Conservation (phyloP, 2,329 filamentous ascomycete species). For the Sclerotinia borealis region DNA sequence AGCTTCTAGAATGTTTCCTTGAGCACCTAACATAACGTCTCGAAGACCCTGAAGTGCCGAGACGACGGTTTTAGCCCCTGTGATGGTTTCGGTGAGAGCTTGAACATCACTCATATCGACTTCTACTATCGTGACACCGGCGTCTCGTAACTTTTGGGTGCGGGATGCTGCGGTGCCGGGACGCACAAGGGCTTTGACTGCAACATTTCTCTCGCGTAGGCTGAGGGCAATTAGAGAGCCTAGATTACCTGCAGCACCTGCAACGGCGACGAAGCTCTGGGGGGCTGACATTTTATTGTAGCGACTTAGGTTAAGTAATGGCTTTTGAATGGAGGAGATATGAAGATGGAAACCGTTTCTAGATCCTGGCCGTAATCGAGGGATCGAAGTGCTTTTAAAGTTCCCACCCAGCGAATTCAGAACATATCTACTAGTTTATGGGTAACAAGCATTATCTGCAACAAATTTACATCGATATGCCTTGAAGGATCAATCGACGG, state of each 20-base stretch:
- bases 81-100: slow-evolving; percentile 5
- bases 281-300: slow-evolving; percentile 8
- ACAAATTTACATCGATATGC: neutral
- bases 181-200: slow-evolving; percentile 14
- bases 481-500: neutral
- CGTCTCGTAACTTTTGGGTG: slow-evolving; percentile 10
- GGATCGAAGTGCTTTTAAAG: neutral
- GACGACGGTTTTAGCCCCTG: slow-evolving; percentile 12
- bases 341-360: neutral
- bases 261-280: slow-evolving; percentile 11
- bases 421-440: neutral
- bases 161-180: slow-evolving; percentile 14
- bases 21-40: slow-evolving; percentile 10
- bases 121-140: slow-evolving; percentile 10
- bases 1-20: slow-evolving; percentile 40
- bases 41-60: slow-evolving; percentile 13
- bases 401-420: neutral
- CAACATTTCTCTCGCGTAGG: slow-evolving; percentile 13
- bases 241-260: slow-evolving; percentile 14
- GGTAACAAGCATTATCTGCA: neutral
- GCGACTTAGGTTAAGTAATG: neutral
- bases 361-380: neutral
- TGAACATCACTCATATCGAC: slow-evolving; percentile 11
- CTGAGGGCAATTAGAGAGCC: slow-evolving; percentile 13
- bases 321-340: neutral